Conservation (phyloP, 345 rosid genomes). For the Brassica nigra region DNA sequence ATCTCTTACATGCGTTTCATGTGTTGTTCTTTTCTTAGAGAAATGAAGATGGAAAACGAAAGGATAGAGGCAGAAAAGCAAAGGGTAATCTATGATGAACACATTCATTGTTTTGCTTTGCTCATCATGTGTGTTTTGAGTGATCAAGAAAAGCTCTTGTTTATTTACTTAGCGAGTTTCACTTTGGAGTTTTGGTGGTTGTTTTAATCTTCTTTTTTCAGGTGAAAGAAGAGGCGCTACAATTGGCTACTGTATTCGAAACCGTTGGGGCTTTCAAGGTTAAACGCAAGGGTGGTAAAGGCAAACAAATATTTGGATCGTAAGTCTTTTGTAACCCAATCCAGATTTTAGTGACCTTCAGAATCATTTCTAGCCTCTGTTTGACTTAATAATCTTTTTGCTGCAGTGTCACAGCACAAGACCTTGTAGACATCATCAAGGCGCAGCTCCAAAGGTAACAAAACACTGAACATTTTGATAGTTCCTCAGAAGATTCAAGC, state of each 20-base stretch:
- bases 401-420: constrained; percentile 90
- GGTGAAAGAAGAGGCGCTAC: constrained; percentile 96
- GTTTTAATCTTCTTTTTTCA: constrained; percentile 30
- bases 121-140: constrained; percentile 12
- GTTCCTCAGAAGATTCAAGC: background rate
- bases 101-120: background rate
- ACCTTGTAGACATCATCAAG: constrained; percentile 88
- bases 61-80: constrained; percentile 89
- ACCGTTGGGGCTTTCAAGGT: constrained; percentile 93
- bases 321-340: constrained; percentile 40
- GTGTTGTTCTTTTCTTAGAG: constrained; percentile 45
- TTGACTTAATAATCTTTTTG: constrained; percentile 16
- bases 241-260: constrained; percentile 78
- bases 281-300: constrained; percentile 94
- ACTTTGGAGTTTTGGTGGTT: background rate
- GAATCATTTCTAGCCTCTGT: constrained; percentile 11
- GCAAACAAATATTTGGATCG: constrained; percentile 88
- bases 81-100: constrained; percentile 58
- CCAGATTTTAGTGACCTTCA: background rate
- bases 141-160: background rate
- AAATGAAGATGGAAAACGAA: constrained; percentile 81
- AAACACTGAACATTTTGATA: background rate
- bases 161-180: background rate
- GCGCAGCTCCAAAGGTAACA: constrained; percentile 89
- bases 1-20: background rate